These are phyloP conservation scores for Leucocoprinus birnbaumii DNA, from an alignment of 768 basidiomycete genomes.

Conservation along the genomic window DNA sequence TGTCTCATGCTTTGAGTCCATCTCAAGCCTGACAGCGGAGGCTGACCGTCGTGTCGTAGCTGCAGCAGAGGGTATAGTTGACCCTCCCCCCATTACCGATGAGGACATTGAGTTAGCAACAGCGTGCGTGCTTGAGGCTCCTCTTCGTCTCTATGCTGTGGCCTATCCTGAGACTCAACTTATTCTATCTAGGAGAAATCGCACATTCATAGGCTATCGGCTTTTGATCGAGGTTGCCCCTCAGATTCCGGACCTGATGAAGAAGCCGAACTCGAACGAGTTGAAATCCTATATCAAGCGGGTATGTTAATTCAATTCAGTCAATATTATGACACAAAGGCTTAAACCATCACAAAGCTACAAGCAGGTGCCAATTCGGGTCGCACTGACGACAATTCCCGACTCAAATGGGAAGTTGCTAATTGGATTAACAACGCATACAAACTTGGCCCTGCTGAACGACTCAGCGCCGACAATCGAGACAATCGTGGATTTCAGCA, in stretches of 20 bases:
- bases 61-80: no score
- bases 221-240: neutral
- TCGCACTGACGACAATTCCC: constrained; percentile 20
- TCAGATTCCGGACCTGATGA: neutral
- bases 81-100: no score
- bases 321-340: no score
- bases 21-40: neutral
- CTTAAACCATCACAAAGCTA: constrained; percentile 15
- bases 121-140: no score
- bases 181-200: no score
- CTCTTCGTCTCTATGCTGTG: no score
- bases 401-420: constrained; percentile 15
- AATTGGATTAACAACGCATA: constrained; percentile 19
- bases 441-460: constrained; percentile 1
- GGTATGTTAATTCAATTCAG: neutral
- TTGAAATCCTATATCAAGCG: neutral
- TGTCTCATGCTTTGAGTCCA: neutral
- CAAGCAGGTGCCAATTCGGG: constrained; percentile 21
- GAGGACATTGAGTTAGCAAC: no score
- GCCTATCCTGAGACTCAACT: no score
- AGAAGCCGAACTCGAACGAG: neutral
- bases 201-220: neutral
- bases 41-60: no score
- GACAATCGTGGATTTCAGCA: constrained; percentile 18
- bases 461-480: constrained; percentile 7